Evolutionary conservation across 2,329 filamentous ascomycete genomes (phyloP), one percentile per base, ranked within the genome.

Genomic region (Fusarium subglutinans): DNA sequence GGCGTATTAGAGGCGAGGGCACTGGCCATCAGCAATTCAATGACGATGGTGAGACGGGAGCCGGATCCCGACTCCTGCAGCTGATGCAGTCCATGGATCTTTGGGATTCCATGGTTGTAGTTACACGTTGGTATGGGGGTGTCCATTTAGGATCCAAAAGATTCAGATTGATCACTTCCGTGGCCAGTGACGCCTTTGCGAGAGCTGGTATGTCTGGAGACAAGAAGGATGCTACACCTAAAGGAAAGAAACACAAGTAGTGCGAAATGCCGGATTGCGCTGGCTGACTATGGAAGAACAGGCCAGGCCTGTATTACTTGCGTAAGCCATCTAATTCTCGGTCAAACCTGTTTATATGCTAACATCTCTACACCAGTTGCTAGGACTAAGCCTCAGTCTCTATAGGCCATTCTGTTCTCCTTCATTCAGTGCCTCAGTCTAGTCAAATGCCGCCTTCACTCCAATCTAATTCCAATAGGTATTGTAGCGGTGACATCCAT

Each of bases 41-140:
- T 79, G 96, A 99, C 79, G 96, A 98, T 82, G 96, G 96, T 17
- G 96, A 99, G 86, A 93, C 93, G 41, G 96, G 96, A 11, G 96
- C 96, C 1, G 96, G 96, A 2, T 91, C 92, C 0, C 88, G 96
- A 50, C 83, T 98, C 78, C 83, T 98, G 67, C 94, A 97, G 84
- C 85, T 99, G 41, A 92, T 99, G 91, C 95, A 98, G 84, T 84
- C 97, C 69, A 98, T 98, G 94, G 94, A 95, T 79, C 87, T 97
- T 10, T 98, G 95, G 95, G 90, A 97, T 82, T 92, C 93, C 15
- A 92, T 98, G 85, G 94, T 99, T 0, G 92, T 99, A 5, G 96
- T 99, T 26, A 95, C 94, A 47, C 86, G 96, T 71, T 99, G 96
- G 96, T 99, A 97, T 82, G 96, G 96, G 7, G 96, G 96, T 4